Evolutionary conservation across 495 filamentous ascomycete genomes (phyloP).

Genomic region (Haplographium delicatum): DNA sequence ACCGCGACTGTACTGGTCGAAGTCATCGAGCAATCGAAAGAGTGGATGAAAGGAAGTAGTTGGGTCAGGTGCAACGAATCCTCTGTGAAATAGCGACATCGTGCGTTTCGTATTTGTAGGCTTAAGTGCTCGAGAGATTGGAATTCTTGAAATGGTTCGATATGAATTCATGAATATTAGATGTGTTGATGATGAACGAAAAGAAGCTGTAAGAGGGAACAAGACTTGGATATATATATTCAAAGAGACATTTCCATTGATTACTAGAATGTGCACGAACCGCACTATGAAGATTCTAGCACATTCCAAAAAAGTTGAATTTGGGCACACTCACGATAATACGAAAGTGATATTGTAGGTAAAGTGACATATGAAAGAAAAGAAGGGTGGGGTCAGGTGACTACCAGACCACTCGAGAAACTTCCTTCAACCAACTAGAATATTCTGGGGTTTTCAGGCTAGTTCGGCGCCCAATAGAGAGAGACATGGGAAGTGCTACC

Average conservation of each 20-base stretch:
- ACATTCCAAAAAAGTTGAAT: slow-evolving; percentile 4
- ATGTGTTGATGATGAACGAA: slow-evolving; percentile 18
- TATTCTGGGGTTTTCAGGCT: no score
- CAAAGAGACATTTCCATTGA: slow-evolving; percentile 1
- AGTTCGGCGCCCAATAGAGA: no score
- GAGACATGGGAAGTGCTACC: no score
- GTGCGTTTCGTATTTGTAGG: slow-evolving; percentile 27
- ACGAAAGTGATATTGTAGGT: not conserved
- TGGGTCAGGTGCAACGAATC: slow-evolving; percentile 37
- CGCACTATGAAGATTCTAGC: slow-evolving; percentile 13
- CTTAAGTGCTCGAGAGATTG: slow-evolving; percentile 10
- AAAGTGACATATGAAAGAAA: slow-evolving; percentile 1
- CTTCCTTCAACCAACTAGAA: not conserved
- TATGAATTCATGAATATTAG: slow-evolving; percentile 24
- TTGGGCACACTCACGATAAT: no score
- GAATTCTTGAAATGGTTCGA: slow-evolving; percentile 20
- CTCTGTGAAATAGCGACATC: slow-evolving; percentile 64
- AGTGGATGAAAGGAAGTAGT: slow-evolving; percentile 52
- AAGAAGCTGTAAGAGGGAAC: slow-evolving; percentile 20
- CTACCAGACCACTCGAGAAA: not conserved
- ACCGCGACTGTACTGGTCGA: slow-evolving; percentile 48
- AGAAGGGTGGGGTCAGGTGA: not conserved
- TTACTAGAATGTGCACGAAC: slow-evolving; percentile 10
- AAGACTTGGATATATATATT: slow-evolving; percentile 13
- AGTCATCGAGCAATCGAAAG: slow-evolving; percentile 74